Evolutionary conservation across 2,329 filamentous ascomycete genomes (phyloP), one percentile per base, ranked within the genome.

Genomic region (Pseudocercospora crystallina): DNA sequence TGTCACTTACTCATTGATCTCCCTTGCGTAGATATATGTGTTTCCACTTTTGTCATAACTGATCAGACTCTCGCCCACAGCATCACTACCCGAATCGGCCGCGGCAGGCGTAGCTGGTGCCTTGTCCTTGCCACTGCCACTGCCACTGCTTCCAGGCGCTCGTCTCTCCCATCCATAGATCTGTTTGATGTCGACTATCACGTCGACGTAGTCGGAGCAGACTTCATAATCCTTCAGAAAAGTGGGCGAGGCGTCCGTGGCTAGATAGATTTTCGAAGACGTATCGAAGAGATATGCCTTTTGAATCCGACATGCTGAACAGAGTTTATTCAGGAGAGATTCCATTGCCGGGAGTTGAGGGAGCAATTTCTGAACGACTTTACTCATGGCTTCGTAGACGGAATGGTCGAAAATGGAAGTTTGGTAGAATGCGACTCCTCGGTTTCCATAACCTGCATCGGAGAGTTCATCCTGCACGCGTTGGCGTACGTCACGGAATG

Each of bases 251-350:
- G 87, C 94, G 69, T 99, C 94, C 5, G 92, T 96, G 1, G 94
- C 94, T 61, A 99, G 95, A 74, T 99, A 99, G 56, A 99, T 96
- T 75, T 99, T 99, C 73, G 89, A 95, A 61, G 95, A 82, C 8
- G 97, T 91, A 67, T 99, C 95, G 68, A 99, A 99, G 5, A 99
- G 83, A 69, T 99, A 99, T 3, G 91, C 92, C 73, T 99, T 99
- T 69, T 97, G 91, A 68, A 99, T 96, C 41, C 89, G 87, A 67
- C 91, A 97, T 11, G 90, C 94, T 54, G 88, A 89, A 73, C 90
- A 95, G 36, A 99, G 81, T 60, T 92, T 94, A 65, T 95, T 96
- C 64, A 99, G 86, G 71, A 99, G 82, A 43, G 90, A 87, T 72
- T 99, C 94, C 49, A 99, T 83, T 20, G 91, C 95, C 5, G 90